Conservation (phyloP, 2,329 filamentous ascomycete genomes). For the Colletotrichum sp. region DNA sequence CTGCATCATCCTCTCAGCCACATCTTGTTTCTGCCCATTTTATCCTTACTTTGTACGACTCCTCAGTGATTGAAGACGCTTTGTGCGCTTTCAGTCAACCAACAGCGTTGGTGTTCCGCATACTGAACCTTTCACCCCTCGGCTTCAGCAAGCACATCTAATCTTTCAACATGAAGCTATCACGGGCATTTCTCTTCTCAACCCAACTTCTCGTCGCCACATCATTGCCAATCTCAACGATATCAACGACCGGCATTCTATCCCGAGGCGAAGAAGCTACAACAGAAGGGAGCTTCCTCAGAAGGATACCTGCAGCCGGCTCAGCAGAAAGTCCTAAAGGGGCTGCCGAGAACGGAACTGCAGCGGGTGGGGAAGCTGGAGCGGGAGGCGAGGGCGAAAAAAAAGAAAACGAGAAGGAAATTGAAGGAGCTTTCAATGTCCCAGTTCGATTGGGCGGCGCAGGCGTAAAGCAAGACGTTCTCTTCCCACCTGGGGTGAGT, state of each 20-base stretch:
- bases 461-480: conserved; percentile 34
- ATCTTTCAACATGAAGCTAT: background rate
- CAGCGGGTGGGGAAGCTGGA: background rate
- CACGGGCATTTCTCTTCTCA: background rate
- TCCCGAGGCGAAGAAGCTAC: background rate
- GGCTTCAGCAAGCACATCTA: background rate
- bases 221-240: background rate
- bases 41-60: background rate
- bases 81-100: accelerated
- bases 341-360: background rate
- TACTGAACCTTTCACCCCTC: too few relatives aligned
- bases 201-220: background rate
- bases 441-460: conserved; percentile 33
- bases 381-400: conserved; percentile 18
- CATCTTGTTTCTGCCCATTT: background rate
- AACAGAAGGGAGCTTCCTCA: background rate
- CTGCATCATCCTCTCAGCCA: background rate
- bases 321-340: background rate
- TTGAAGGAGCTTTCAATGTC: conserved; percentile 31
- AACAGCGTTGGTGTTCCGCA: background rate
- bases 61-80: accelerated
- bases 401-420: conserved; percentile 33
- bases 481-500: conserved; percentile 37
- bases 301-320: background rate
- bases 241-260: background rate